These are phyloP conservation scores for Globisporangium sylvaticum DNA, from an alignment of 352 stramenopile species.

Conservation along the genomic window DNA sequence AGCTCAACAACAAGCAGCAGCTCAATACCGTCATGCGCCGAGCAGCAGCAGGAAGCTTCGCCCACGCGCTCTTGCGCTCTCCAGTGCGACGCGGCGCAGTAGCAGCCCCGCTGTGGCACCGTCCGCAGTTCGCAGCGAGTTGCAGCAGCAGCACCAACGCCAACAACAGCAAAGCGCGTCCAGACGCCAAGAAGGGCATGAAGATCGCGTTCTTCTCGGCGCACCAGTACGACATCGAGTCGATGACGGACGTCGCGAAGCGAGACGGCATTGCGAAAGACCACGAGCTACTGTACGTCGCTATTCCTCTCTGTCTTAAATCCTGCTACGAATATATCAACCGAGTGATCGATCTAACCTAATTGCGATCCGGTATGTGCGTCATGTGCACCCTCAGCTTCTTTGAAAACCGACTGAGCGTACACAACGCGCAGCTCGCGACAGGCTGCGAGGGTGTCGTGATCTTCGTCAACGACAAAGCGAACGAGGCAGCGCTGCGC, in stretches of 20 bases:
- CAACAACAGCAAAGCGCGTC: background rate
- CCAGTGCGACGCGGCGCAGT: background rate
- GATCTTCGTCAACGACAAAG: slow-evolving; percentile 87
- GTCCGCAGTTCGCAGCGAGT: background rate
- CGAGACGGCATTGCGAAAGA: slow-evolving; percentile 34
- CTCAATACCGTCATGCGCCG: background rate
- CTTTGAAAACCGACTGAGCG: slow-evolving; percentile 48
- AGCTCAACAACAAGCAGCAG: background rate
- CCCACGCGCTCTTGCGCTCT: background rate
- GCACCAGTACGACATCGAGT: slow-evolving; percentile 69
- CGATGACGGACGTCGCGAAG: slow-evolving; percentile 40
- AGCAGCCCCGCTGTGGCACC: background rate
- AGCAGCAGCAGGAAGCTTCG: background rate
- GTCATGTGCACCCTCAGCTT: slow-evolving; percentile 25
- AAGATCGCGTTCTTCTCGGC: slow-evolving; percentile 80
- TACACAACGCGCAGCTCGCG: slow-evolving; percentile 45
- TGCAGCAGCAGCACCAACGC: background rate
- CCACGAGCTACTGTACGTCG: slow-evolving; percentile 48
- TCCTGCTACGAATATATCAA: background rate
- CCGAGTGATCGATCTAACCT: background rate
- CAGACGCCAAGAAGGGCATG: slow-evolving; percentile 23
- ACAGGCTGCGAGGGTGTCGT: slow-evolving; percentile 57
- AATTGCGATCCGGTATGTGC: background rate
- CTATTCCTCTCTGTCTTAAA: background rate
- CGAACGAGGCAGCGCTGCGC: slow-evolving; percentile 52